A percentile compares a stretch with the other conserved stretches of the same genome.
Evolutionary conservation across 495 filamentous ascomycete species (phyloP).

Genomic region (Letharia columbiana): DNA sequence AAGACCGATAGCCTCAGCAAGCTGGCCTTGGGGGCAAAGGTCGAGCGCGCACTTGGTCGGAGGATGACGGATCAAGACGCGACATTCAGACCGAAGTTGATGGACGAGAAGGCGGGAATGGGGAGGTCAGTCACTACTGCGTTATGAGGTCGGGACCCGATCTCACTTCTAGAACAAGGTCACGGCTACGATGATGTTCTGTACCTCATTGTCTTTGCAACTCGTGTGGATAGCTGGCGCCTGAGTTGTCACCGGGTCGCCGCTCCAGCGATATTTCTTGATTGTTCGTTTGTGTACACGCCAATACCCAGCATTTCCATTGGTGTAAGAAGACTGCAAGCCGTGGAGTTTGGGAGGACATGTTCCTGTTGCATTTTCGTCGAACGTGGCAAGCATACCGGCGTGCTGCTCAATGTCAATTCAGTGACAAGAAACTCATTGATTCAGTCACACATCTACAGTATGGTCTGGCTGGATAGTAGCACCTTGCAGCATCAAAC

Average conservation of each 20-base stretch:
- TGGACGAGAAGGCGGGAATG: constrained; percentile 41
- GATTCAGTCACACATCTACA: not conserved
- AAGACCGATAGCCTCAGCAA: constrained; percentile 83
- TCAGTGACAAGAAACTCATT: not conserved
- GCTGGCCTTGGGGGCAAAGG: constrained; percentile 83
- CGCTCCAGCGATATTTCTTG: not conserved
- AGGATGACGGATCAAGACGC: constrained; percentile 91
- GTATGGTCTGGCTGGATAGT: not conserved
- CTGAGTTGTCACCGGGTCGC: not conserved
- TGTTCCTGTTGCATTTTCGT: not conserved
- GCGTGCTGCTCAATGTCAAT: not conserved
- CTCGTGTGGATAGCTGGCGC: not conserved
- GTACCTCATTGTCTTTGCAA: not conserved
- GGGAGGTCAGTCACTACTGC: constrained; percentile 28
- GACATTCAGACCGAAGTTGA: constrained; percentile 54
- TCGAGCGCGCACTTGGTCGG: constrained; percentile 82
- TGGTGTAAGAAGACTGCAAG: constrained; percentile 9
- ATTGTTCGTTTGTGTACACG: constrained; percentile 20
- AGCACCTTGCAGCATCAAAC: not conserved
- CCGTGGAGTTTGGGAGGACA: constrained; percentile 2
- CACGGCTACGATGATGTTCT: constrained; percentile 13
- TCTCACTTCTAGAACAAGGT: constrained; percentile 15
- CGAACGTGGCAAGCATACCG: not conserved
- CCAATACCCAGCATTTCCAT: constrained; percentile 20
- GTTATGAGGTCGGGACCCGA: constrained; percentile 14